These are phyloP conservation scores for Oryza meyeriana DNA, from an alignment of 176 grass and related monocot genomes.

Conservation along the genomic window DNA sequence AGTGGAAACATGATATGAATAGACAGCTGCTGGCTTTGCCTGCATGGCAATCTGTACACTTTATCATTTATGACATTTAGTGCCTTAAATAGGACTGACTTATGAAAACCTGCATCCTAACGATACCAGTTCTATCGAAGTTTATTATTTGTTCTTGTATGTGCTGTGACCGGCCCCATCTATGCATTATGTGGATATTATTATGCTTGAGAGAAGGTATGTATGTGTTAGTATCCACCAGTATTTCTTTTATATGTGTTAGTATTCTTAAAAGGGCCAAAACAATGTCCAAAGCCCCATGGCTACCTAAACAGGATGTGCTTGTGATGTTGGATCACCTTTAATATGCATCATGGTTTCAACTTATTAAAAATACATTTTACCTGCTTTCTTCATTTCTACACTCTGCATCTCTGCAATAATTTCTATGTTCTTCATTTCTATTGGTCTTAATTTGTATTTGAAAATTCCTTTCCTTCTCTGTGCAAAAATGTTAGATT, in stretches of 20 bases:
- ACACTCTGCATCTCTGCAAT: background rate
- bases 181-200: too few relatives aligned
- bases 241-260: background rate
- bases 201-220: background rate
- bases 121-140: background rate
- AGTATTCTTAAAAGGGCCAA: background rate
- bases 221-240: background rate
- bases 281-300: background rate
- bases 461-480: background rate
- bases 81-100: background rate
- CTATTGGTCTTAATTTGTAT: background rate
- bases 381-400: slow-evolving; percentile 1
- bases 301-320: background rate
- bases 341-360: background rate
- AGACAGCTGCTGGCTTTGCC: background rate
- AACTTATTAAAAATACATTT: background rate
- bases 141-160: background rate
- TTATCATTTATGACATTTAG: background rate
- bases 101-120: background rate
- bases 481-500: background rate
- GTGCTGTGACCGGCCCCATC: background rate
- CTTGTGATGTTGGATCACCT: background rate
- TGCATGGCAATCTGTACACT: background rate
- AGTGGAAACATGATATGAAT: background rate
- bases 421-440: background rate